Evolutionary conservation across 225 moss, liverwort and hornwort species (phyloP), one percentile per base, ranked within the genome.

Genomic region (Marchantia paleacea): DNA sequence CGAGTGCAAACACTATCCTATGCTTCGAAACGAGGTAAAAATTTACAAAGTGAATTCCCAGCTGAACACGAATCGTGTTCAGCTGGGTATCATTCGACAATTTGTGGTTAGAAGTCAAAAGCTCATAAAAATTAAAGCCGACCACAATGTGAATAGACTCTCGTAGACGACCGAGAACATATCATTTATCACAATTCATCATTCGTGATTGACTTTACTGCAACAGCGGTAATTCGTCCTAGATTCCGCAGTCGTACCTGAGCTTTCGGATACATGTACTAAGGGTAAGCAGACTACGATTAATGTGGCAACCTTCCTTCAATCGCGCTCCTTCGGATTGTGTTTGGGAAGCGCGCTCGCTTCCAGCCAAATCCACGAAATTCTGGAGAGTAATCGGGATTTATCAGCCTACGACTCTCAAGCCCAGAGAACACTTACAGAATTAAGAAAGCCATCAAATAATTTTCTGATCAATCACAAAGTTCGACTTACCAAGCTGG

Each of bases 221-320:
- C 39, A 39, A 39, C 39, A 39, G 39, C 39, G 5, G 39, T 39
- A 2, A 39, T 39, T 39, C 5, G 39, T 39, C 39, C 39, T 39
- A 39, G 5, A 39, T 39, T 2, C 2, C 39, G 39, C 39, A 52
- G 52, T 53, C 25, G 53, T 84, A 93, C 94, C 95, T 97, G 20
- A 99, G 92, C 87, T 99, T 99, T 55, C 99, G 90, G 80, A 99
- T 99, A 79, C 95, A 95, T 15, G 99, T 99, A 81, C 94, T 95
- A n/a, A 99, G 87, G 30, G 99, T 95, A 50, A 99, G 82, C 13
- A 99, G 84, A 80, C 99, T 99, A 55, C 99, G 94, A 83, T 99
- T 99, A 15, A 99, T 99, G 70, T 99, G 94, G 47, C 93, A 92
- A 83, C 99, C 99, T 86, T 95, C 99, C 80, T 99, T 99, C 69